These are phyloP conservation scores for Aegilops bicornis DNA, from an alignment of 176 grass and related monocot species.

Conservation along the genomic window DNA sequence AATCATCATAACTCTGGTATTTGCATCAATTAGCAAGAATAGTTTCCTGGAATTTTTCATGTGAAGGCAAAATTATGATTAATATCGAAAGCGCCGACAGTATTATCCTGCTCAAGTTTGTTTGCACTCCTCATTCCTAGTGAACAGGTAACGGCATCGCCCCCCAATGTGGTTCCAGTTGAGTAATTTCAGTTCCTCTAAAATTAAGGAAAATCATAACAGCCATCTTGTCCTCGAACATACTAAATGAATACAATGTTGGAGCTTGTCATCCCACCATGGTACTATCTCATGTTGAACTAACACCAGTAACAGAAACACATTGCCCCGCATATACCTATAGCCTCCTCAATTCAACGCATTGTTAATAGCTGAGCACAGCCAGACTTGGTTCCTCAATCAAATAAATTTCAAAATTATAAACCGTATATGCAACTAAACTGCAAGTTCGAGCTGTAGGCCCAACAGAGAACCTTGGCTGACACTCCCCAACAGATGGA, in stretches of 20 bases:
- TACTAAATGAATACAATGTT: not conserved
- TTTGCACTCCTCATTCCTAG: not conserved
- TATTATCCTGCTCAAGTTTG: not conserved
- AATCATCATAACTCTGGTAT: not conserved
- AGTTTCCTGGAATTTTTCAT: not conserved
- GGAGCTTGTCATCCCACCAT: not conserved
- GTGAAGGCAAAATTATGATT: too few species aligned
- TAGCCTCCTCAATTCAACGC: not conserved
- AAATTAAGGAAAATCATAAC: not conserved
- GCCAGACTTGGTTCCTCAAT: not conserved
- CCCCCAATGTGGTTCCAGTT: not conserved
- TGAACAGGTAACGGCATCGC: not conserved
- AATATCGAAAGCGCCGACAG: not conserved
- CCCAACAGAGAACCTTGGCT: not conserved
- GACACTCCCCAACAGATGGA: not conserved
- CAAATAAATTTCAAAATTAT: not conserved
- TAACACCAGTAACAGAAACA: not conserved
- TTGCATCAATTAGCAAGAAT: slow-evolving; percentile 13
- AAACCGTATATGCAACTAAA: not conserved
- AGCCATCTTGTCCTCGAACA: not conserved
- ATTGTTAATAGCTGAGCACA: not conserved
- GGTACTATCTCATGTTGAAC: not conserved
- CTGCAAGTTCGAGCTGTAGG: not conserved
- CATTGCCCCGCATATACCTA: not conserved
- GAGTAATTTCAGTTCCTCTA: not conserved